Percentiles rank a stretch among this genome's conserved stretches.
phyloP scores from a whole-genome alignment of 1,284 basidiomycete species.

The Cutaneotrichosporon curvatum region DNA sequence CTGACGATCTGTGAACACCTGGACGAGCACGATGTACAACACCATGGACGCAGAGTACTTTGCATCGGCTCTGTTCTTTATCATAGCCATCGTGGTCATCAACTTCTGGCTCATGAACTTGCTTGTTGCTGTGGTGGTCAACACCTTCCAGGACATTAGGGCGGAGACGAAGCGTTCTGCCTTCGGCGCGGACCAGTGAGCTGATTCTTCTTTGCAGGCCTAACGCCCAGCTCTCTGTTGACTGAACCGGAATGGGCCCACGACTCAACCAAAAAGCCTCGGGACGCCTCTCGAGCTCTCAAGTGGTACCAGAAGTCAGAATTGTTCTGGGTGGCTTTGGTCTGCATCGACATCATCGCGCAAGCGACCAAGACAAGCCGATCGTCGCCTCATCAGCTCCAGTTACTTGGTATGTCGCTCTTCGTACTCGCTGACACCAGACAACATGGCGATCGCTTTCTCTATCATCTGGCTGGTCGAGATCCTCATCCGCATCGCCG shows the following conservation, averaged over 20 bases:
- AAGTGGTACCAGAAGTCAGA: slow-evolving; percentile 47
- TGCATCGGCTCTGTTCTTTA: slow-evolving; percentile 79
- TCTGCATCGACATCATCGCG: slow-evolving; percentile 59
- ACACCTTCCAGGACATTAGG: slow-evolving; percentile 85
- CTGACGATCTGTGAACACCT: slow-evolving; percentile 42
- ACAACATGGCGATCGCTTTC: slow-evolving; percentile 67
- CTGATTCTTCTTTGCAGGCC: not conserved
- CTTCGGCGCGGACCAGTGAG: slow-evolving; percentile 70
- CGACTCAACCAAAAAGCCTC: slow-evolving; percentile 24
- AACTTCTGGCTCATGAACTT: slow-evolving; percentile 94
- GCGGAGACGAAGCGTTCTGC: slow-evolving; percentile 85
- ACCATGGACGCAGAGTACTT: slow-evolving; percentile 92
- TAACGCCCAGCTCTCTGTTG: slow-evolving; percentile 7
- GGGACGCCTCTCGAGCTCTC: slow-evolving; percentile 20
- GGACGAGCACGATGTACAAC: slow-evolving; percentile 69
- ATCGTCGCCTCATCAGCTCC: slow-evolving; percentile 50
- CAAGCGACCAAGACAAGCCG: slow-evolving; percentile 68
- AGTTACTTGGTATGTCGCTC: slow-evolving; percentile 31
- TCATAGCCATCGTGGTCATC: slow-evolving; percentile 71
- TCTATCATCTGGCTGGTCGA: slow-evolving; percentile 83
- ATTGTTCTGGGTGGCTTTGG: slow-evolving; percentile 69
- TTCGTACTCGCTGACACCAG: slow-evolving; percentile 34
- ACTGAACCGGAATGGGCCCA: slow-evolving; percentile 31
- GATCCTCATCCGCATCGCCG: slow-evolving; percentile 68
- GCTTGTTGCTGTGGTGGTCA: slow-evolving; percentile 93